Evolutionary conservation across 2,329 filamentous ascomycete species (phyloP).

Genomic region (Cytospora schulzeri): DNA sequence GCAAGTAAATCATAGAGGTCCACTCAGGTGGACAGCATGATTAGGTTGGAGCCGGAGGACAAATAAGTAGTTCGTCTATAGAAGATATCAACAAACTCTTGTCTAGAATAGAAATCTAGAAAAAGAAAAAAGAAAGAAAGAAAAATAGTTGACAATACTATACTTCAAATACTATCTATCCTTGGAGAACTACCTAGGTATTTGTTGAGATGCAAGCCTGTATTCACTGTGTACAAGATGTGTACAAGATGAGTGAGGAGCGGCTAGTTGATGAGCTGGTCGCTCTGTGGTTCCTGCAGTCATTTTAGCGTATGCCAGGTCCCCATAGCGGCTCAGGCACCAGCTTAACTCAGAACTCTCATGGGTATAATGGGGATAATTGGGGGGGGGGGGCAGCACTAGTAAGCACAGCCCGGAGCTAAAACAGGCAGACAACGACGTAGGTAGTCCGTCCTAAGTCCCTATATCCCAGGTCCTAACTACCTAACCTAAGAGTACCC

Average conservation of each 20-base stretch:
- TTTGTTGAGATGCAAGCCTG: background rate
- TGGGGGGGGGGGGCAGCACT: background rate
- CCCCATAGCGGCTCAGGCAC: constrained; percentile 16
- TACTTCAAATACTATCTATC: background rate
- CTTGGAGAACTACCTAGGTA: no score
- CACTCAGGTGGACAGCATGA: background rate
- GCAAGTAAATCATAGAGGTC: background rate
- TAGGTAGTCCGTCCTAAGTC: no score
- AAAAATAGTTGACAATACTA: background rate
- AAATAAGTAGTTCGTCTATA: no score
- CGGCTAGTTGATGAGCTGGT: background rate
- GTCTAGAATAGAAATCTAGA: no score
- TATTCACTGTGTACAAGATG: background rate
- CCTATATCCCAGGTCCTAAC: no score
- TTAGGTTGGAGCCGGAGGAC: no score
- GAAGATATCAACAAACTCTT: no score
- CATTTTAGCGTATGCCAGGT: constrained; percentile 13
- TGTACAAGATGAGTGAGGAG: background rate
- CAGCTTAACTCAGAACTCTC: background rate
- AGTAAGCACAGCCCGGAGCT: background rate
- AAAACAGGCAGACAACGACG: background rate
- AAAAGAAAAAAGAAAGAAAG: no score
- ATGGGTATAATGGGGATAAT: no score
- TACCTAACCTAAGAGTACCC: background rate
- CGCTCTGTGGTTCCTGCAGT: constrained; percentile 15